Base-by-base conservation (phyloP, 2,329 filamentous ascomycete genomes). In the Teratosphaeria viscida region DNA sequence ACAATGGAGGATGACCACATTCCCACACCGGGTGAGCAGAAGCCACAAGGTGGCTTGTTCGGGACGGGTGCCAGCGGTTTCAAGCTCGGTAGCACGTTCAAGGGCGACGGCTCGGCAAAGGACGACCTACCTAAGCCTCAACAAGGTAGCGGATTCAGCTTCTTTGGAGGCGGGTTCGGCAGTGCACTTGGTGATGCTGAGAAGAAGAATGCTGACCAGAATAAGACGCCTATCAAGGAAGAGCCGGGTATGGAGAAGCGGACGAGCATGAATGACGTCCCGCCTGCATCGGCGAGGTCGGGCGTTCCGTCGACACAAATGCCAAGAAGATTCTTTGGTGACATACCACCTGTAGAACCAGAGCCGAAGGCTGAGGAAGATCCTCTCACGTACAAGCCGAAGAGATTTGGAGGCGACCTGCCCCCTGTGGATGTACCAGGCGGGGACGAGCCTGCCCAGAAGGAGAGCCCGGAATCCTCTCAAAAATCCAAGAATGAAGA, bases 1-100 rank as follows among this genome's bases (percentile, higher is more conserved):
- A 65, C 64, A 4, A 68, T 66, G 65, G 61, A 58, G 27, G 57
- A 60, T n/a, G 60, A 59, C 10, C 26, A 37, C 39, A 53, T 49
- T 8, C 58, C 61, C 2, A 60, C 53, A 34, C 53, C 60, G 8
- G 60, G n/a, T 27, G 59, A 62, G 52, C 55, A 61, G 35, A 62
- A 57, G 57, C 52, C 55, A 54, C 43, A 49, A 16, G 60, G 57
- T 37, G 67, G 66, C 10, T 60, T 66, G 11, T 63, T 65, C 29
- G 70, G 70, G 35, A 60, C 75, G 6, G 74, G 72, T 26, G 29
- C 37, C 39, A 71, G 71, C 49, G 80, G 82, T 0, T 90, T 90
- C 74, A 86, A 87, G 65, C 76, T 90, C 16, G 81, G 81, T 47
- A 85, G 83, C 34, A 85, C 82, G 1, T 90, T 90, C 74, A 55